Evolutionary conservation across 805 yeast species (phyloP).

Genomic region (Nakazawaea peltata): DNA sequence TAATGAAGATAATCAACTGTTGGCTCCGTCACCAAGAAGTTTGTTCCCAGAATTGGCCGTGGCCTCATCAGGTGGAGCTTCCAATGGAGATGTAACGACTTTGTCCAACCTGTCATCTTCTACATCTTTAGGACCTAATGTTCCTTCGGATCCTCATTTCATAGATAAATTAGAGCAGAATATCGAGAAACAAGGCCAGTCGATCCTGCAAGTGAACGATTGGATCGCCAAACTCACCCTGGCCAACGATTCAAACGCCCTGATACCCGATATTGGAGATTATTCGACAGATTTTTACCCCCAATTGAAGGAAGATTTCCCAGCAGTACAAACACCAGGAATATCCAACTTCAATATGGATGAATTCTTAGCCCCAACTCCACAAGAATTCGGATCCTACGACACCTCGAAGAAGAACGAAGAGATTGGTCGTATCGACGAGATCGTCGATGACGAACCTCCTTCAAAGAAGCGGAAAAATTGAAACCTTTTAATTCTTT

Average conservation of each 20-base stretch:
- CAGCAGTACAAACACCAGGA: not conserved
- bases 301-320: not conserved
- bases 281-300: not conserved
- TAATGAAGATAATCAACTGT: constrained; percentile 10
- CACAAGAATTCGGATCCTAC: constrained; percentile 12
- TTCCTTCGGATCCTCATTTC: constrained; percentile 10
- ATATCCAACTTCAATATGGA: constrained; percentile 26
- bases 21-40: constrained; percentile 19
- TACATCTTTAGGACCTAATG: not conserved
- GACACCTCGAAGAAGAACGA: not conserved
- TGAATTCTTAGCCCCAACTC: constrained; percentile 22
- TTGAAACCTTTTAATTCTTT: not conserved
- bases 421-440: constrained; percentile 5
- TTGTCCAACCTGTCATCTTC: not conserved
- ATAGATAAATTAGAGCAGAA: constrained; percentile 38
- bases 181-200: constrained; percentile 39
- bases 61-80: constrained; percentile 9
- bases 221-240: constrained; percentile 35
- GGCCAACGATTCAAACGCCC: not conserved
- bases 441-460: constrained; percentile 4
- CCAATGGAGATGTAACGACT: constrained; percentile 6
- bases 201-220: constrained; percentile 48
- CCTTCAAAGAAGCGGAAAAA: constrained; percentile 1
- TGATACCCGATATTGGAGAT: not conserved
- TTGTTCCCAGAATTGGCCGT: constrained; percentile 19